Evolutionary conservation across 148 eudicot species (phyloP), one percentile per base, ranked within the genome.

Genomic region (Diospyros kaki): DNA sequence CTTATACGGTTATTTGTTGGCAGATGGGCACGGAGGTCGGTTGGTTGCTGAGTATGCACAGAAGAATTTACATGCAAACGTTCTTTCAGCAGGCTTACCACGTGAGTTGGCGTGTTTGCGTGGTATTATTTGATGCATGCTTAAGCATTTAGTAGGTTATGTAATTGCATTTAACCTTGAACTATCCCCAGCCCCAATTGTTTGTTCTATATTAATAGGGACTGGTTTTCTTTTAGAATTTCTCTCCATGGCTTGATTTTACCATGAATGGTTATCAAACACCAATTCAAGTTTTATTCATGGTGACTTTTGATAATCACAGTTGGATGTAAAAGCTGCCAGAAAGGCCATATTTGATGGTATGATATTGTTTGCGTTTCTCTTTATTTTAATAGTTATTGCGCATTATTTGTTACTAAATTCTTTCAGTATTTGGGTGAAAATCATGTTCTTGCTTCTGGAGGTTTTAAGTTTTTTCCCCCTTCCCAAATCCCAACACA

Each of bases 51-150:
- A 89, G 80, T 92, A 88, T 78, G 92, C 86, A 0, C 94, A 87
- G 82, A 88, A 87, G 69, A 88, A 92, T 84, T 78, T 92, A 77
- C 94, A 89, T 78, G 55, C 65, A 46, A 87, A 85, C 75, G 91
- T 92, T 81, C 86, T 89, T 66, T 81, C 84, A n/a, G 97, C 90
- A 43, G 97, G 97, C 89, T 89, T 92, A 86, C 92, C 94, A 92
- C 97, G 92, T 89, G 97, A 92, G 97, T 92, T 83, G 97, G 97
- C 89, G 88, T 92, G 97, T 92, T 85, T 84, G 72, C 84, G 81
- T 72, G 79, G 82, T 84, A 86, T 83, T 74, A 81, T 66, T 28
- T 76, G n/a, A 39, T 74, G 50, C 39, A 66, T 81, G 54, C 77
- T 82, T 73, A 73, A 43, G 59, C 53, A 65, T 65, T 63, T 53